phyloP scores from a whole-genome alignment of 1,139 yeast species.

The Geotrichum fermentans region DNA sequence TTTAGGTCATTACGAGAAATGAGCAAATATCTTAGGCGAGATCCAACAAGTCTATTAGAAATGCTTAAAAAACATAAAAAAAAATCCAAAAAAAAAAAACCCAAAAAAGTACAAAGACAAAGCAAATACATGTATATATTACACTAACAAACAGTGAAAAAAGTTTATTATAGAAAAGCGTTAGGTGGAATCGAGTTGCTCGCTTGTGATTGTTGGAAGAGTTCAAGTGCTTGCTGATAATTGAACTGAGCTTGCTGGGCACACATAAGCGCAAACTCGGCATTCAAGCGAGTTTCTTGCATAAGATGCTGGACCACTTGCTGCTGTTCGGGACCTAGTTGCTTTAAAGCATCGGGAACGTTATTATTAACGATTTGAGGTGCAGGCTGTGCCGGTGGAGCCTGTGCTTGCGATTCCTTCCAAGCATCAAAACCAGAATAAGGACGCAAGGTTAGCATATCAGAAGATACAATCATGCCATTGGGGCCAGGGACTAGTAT shows the following conservation, averaged over 20 bases:
- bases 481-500: constrained; percentile 63
- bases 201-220: constrained; percentile 60
- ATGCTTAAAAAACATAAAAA: too few species aligned
- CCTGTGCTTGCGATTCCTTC: constrained; percentile 34
- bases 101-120: background rate
- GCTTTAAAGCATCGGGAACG: constrained; percentile 28
- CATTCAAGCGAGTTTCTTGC: constrained; percentile 67
- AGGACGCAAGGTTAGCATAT: constrained; percentile 64
- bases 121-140: background rate
- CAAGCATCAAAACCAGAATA: constrained; percentile 58
- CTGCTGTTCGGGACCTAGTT: constrained; percentile 53
- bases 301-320: constrained; percentile 62
- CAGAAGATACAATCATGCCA: constrained; percentile 82
- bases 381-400: constrained; percentile 14
- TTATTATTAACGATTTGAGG: constrained; percentile 24
- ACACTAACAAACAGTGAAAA: background rate
- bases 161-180: constrained; percentile 40
- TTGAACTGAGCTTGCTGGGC: constrained; percentile 90
- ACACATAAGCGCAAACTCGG: constrained; percentile 76
- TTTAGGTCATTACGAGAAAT: too few species aligned
- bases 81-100: constrained; percentile 2
- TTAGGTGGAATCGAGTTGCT: constrained; percentile 53
- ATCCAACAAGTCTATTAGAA: too few species aligned
- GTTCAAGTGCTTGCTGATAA: constrained; percentile 60
- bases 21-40: too few species aligned